These are phyloP conservation scores for Colletotrichum paranaense DNA, from an alignment of 2,329 filamentous ascomycete genomes.

Conservation along the genomic window DNA sequence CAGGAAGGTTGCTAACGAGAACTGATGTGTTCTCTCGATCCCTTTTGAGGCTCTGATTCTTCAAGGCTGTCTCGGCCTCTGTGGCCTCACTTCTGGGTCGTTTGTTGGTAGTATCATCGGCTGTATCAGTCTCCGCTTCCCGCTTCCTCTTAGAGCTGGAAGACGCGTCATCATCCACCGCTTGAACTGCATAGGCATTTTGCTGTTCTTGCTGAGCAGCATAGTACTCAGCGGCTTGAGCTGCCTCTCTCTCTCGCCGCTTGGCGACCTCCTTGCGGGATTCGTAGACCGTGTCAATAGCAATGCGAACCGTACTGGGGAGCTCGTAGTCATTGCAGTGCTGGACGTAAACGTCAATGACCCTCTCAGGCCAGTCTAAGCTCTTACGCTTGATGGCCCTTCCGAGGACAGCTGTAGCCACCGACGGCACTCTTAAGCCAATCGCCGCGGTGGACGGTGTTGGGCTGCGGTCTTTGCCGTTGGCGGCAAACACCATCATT, in stretches of 20 bases:
- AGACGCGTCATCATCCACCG: conserved; percentile 48
- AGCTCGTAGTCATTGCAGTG: conserved; percentile 94
- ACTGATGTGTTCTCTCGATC: conserved; percentile 93
- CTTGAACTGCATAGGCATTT: conserved; percentile 42
- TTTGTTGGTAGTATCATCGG: conserved; percentile 70
- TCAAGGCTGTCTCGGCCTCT: conserved; percentile 46
- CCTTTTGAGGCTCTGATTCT: conserved; percentile 67
- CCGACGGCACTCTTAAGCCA: conserved; percentile 71
- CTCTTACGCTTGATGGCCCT: conserved; percentile 72
- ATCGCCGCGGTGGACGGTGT: conserved; percentile 58
- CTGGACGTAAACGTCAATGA: conserved; percentile 78
- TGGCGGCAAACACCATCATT: conserved; percentile 71
- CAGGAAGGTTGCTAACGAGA: conserved; percentile 81
- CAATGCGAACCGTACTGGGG: conserved; percentile 78
- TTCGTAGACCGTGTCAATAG: conserved; percentile 79
- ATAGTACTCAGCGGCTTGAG: conserved; percentile 67
- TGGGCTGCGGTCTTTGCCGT: conserved; percentile 63
- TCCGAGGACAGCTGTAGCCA: conserved; percentile 81
- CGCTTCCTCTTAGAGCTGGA: conserved; percentile 78
- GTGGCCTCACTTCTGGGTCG: conserved; percentile 67
- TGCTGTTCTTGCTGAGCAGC: conserved; percentile 49
- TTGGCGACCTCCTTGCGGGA: conserved; percentile 71
- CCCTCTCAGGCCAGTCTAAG: conserved; percentile 81
- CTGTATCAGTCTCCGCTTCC: conserved; percentile 63
- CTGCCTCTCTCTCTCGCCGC: conserved; percentile 74